Evolutionary conservation across 2,329 filamentous ascomycete genomes (phyloP), one percentile per base, ranked within the genome.

Genomic region (Clonostachys byssicola): DNA sequence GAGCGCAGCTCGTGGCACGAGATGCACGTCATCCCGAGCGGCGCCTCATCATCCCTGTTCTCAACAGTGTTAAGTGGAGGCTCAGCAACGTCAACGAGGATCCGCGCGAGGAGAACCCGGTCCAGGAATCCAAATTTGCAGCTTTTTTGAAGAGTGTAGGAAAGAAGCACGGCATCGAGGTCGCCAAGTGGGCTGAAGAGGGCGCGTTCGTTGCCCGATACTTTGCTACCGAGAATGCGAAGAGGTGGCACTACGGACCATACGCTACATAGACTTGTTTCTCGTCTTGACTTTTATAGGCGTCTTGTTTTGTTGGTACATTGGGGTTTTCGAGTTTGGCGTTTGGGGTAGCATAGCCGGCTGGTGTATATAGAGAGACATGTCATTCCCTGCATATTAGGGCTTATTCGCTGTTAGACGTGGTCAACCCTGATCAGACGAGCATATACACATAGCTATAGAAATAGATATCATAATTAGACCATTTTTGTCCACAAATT

Each of bases 1-100:
- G 36, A 12, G 51, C 51, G 33, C 46, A 49, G n/a, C 52, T 55
- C 43, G 42, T 57, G n/a, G 51, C 47, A 13, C 46, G 54, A 13
- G 54, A 54, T 23, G 51, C 43, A 33, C 53, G 41, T 17, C 47
- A 49, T 18, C 43, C 49, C 17, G 20, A 42, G 5, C 54, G 51
- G 48, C 42, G 51, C 38, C 45, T 56, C 34, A 49, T 56, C 13
- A 49, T 56, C n/a, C 54, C 54, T 5, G 49, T 54, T 16, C 45
- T 48, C 42, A 46, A 50, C 40, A 49, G 47, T 23, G 45, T 52
- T 13, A 51, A 54, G 30, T 56, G 48, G 42, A 47, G 45, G 35
- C 42, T 56, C n/a, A 49, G 52, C 6, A 49, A 56, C 44, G 40
- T 52, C 20, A 42, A 14, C 33, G 47, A 12, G 23, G 53, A 55